Base-by-base conservation (phyloP, 2,329 filamentous ascomycete genomes). In the Alternaria hordeiaustralica region DNA sequence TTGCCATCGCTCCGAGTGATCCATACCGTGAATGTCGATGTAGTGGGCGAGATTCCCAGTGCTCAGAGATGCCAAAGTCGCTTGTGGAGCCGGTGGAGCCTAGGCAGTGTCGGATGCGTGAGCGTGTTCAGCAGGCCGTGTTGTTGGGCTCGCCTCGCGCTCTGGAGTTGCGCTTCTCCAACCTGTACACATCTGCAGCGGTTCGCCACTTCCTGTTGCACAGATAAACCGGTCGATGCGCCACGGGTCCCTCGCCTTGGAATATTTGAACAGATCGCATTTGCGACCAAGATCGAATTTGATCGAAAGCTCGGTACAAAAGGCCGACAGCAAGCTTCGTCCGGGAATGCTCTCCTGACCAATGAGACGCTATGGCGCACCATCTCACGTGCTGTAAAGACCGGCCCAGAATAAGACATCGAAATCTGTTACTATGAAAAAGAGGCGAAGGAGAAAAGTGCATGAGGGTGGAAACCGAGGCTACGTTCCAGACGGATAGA, bases 1-100 rank as follows among this genome's bases (percentile, higher is more conserved):
- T 59, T 72, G 53, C 70, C 70, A 74, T 61, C 71, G 66, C 47
- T 72, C 71, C 49, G 69, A 46, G 60, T 54, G 58, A 15, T 71
- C 69, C 71, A 73, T 73, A 49, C 44, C 51, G 61, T 21, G 21
- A 18, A 41, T 26, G 25, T 45, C 25, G 26, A 57, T 41, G 51
- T 36, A n/a, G 53, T 51, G 26, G 61, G 25, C 21, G 45, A 51
- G 21, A 59, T 26, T 9, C 28, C 51, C 21, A 41, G 53, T 25
- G 33, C 33, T 28, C 55, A 62, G 21, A 62, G 15, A 25, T 49
- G 20, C 12, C 11, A 25, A 25, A 53, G 28, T 28, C 33, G 58
- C 46, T 30, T 41, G 62, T 62, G 57, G 59, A 62, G 49, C 30
- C 43, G 28, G 61, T 43, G 61, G 55, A 56, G 58, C 28, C 28